Evolutionary conservation across 257 asterid genomes (phyloP).

Genomic region (Solanum peruvianum): DNA sequence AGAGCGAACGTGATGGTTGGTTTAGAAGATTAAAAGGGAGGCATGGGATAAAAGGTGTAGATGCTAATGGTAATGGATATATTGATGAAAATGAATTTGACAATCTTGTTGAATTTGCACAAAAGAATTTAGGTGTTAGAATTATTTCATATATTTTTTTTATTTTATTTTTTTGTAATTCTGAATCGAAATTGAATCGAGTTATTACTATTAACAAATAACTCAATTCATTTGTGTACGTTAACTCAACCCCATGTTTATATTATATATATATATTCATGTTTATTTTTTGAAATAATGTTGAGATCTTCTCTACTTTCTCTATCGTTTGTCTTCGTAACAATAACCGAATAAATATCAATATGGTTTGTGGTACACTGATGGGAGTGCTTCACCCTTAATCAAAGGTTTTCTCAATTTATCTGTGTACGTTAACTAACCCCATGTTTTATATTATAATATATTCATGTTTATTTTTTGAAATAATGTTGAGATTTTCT

Average conservation of each 20-base stretch:
- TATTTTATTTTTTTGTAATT: neutral
- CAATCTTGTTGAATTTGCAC: conserved; percentile 22
- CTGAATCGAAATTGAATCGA: neutral
- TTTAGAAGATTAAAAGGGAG: conserved; percentile 12
- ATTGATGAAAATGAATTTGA: conserved; percentile 23
- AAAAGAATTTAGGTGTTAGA: conserved; percentile 17
- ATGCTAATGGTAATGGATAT: conserved; percentile 15
- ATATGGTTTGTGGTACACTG: too few relatives aligned
- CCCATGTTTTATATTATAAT: neutral
- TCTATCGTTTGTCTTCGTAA: neutral
- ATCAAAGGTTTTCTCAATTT: neutral
- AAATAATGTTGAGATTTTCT: neutral
- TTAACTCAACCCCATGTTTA: neutral
- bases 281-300: neutral
- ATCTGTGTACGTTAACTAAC: neutral
- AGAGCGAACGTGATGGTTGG: conserved; percentile 21
- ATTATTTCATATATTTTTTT: neutral
- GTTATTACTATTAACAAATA: neutral
- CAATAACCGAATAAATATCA: neutral
- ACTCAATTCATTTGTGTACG: neutral
- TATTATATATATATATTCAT: neutral
- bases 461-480: neutral
- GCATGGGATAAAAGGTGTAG: conserved; percentile 17
- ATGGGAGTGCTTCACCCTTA: too few relatives aligned
- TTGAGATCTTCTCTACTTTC: neutral